These are phyloP conservation scores for Ustilago vetiveriae DNA, from an alignment of 1,284 basidiomycete species.

Conservation along the genomic window DNA sequence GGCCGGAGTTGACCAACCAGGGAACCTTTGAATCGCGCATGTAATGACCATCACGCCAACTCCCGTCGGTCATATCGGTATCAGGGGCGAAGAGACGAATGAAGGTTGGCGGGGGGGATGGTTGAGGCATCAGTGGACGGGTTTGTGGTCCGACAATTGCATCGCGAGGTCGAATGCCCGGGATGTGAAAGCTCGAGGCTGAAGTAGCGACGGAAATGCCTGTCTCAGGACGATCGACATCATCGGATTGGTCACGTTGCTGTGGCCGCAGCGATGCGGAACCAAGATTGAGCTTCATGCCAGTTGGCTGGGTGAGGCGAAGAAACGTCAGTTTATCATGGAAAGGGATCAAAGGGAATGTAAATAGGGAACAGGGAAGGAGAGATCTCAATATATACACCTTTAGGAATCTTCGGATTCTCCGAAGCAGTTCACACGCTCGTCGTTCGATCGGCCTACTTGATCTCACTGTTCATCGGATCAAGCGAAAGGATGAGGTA, in stretches of 20 bases:
- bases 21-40: neutral
- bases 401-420: slow-evolving; percentile 5
- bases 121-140: neutral
- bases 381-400: slow-evolving; percentile 11
- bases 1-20: slow-evolving; percentile 16
- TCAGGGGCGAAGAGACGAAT: slow-evolving; percentile 27
- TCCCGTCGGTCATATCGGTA: neutral
- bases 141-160: neutral
- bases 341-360: neutral
- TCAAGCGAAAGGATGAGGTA: slow-evolving; percentile 2
- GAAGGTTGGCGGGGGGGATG: neutral
- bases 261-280: neutral
- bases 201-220: slow-evolving; percentile 24
- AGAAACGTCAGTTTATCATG: too few species aligned
- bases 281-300: slow-evolving; percentile 4
- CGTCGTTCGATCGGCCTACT: neutral
- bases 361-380: neutral
- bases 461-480: neutral
- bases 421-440: slow-evolving; percentile 13
- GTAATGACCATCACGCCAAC: neutral
- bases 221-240: slow-evolving; percentile 7
- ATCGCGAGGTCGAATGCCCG: slow-evolving; percentile 13
- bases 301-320: neutral
- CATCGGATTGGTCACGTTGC: neutral
- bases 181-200: slow-evolving; percentile 33